phyloP scores from a whole-genome alignment of 2,329 filamentous ascomycete species.

The Teratosphaeria epicoccoides region DNA sequence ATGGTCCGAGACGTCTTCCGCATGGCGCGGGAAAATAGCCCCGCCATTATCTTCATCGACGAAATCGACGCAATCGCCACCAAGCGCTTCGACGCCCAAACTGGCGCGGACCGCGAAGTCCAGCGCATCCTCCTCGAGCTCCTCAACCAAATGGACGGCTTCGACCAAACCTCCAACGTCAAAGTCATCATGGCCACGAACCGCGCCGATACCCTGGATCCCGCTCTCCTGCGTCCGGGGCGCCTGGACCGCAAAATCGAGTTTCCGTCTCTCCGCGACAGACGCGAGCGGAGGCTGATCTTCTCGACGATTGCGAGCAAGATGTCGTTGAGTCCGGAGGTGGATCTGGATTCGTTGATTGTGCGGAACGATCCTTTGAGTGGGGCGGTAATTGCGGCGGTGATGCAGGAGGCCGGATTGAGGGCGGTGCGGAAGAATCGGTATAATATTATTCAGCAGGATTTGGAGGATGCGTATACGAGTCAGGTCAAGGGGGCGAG shows the following conservation, averaged over 20 bases:
- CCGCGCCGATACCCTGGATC: conserved; percentile 91
- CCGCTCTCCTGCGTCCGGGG: conserved; percentile 84
- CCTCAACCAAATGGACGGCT: conserved; percentile 99
- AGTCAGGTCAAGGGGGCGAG: conserved; percentile 83
- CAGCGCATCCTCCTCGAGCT: conserved; percentile 96
- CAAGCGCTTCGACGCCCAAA: conserved; percentile 98
- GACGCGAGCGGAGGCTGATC: conserved; percentile 88
- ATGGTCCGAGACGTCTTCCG: conserved; percentile 99
- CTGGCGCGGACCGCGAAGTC: conserved; percentile 92
- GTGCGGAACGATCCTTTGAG: conserved; percentile 92
- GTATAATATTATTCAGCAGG: conserved; percentile 97
- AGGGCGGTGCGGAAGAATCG: conserved; percentile 92
- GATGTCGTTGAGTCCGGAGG: conserved; percentile 95
- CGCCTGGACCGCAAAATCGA: conserved; percentile 97
- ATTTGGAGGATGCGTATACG: conserved; percentile 94
- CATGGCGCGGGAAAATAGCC: conserved; percentile 97
- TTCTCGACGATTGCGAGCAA: conserved; percentile 94
- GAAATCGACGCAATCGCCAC: conserved; percentile 98
- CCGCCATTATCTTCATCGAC: conserved; percentile 98
- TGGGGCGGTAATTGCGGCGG: conserved; percentile 91
- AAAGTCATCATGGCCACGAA: conserved; percentile 99
- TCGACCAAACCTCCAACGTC: conserved; percentile 97
- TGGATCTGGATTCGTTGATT: conserved; percentile 91
- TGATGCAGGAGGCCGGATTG: conserved; percentile 97
- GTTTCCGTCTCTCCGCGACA: conserved; percentile 88